These are phyloP conservation scores for Gossypioides kirkii DNA, from an alignment of 345 rosid genomes.

Conservation along the genomic window DNA sequence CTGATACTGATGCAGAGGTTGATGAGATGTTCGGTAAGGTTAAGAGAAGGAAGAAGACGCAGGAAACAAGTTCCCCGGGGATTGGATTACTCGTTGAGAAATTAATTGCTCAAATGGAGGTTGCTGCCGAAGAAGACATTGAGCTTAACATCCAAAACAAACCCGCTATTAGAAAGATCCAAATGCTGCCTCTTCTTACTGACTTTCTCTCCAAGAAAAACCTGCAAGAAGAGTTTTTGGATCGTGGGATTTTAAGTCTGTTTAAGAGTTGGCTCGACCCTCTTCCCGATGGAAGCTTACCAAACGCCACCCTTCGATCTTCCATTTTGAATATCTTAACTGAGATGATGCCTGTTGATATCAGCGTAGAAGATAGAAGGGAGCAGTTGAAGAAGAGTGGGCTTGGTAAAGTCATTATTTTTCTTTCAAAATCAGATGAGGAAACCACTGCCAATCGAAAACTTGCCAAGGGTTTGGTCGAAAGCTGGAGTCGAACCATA, in stretches of 20 bases:
- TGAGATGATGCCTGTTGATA: not conserved
- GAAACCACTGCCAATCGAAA: not conserved
- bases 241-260: not conserved
- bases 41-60: not conserved
- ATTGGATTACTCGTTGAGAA: not conserved
- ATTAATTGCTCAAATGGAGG: not conserved
- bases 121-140: not conserved
- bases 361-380: not conserved
- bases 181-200: not conserved
- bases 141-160: not conserved
- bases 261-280: not conserved
- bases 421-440: not conserved
- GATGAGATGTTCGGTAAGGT: not conserved
- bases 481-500: not conserved
- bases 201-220: not conserved
- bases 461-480: not conserved
- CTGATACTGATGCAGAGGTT: not conserved
- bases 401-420: not conserved
- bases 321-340: not conserved
- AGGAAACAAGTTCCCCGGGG: not conserved
- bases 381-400: not conserved
- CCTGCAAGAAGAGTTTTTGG: not conserved
- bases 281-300: not conserved
- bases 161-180: not conserved
- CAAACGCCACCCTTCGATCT: not conserved